Evolutionary conservation across 139 green algal genomes (phyloP).

Genomic region (Haematococcus sp.): DNA sequence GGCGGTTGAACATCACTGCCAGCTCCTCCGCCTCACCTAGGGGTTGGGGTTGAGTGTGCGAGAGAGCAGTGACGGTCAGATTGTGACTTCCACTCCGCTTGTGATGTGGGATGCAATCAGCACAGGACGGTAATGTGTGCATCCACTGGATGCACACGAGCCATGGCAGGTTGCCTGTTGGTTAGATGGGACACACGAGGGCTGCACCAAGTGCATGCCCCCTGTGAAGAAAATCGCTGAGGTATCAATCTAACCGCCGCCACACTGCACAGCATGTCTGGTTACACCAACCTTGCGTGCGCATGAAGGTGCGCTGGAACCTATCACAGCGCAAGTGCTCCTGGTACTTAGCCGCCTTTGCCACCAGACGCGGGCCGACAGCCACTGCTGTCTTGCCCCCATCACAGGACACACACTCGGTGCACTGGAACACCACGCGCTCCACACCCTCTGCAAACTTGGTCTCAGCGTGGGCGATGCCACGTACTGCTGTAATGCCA

Average conservation of each 20-base stretch:
- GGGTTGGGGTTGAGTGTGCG: no score
- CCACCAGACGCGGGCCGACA: constrained; percentile 31
- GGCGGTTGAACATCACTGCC: constrained; percentile 30
- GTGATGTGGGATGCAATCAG: no score
- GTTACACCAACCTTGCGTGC: constrained; percentile 16
- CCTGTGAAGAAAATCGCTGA: no score
- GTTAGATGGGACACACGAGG: no score
- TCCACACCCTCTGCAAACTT: constrained; percentile 32
- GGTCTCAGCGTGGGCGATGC: constrained; percentile 14
- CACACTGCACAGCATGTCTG: neutral
- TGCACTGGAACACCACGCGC: constrained; percentile 32
- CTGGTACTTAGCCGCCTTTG: constrained; percentile 25
- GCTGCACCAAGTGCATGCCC: no score
- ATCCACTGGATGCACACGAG: no score
- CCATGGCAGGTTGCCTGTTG: no score
- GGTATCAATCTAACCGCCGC: neutral
- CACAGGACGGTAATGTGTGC: no score
- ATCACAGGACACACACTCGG: constrained; percentile 26
- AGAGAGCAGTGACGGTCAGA: no score
- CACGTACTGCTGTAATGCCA: no score
- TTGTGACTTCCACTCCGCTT: no score
- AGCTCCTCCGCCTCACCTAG: constrained; percentile 33
- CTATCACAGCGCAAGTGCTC: constrained; percentile 1
- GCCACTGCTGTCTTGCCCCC: neutral
- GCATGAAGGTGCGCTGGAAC: constrained; percentile 31